Percentiles rank a stretch among this genome's conserved stretches.
phyloP scores from a whole-genome alignment of 768 basidiomycete genomes.

The Rhizopogon vulgaris region DNA sequence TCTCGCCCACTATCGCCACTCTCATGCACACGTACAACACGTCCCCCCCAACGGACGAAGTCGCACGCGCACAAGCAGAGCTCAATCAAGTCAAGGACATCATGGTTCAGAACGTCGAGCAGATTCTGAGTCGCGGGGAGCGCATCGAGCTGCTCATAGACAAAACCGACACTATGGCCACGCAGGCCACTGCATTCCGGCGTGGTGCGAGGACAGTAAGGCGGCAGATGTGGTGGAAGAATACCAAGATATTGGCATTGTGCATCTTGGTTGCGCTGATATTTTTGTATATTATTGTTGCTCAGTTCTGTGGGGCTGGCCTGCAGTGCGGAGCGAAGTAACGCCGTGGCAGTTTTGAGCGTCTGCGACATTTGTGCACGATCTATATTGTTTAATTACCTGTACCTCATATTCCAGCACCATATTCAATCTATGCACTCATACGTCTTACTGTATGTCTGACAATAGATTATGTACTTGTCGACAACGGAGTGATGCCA shows the following conservation, averaged over 20 bases:
- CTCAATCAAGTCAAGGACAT: slow-evolving; percentile 89
- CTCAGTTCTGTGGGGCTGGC: slow-evolving; percentile 85
- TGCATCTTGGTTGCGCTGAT: slow-evolving; percentile 66
- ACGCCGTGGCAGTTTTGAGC: neutral
- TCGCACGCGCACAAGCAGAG: slow-evolving; percentile 85
- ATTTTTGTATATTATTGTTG: slow-evolving; percentile 75
- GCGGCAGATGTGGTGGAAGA: slow-evolving; percentile 89
- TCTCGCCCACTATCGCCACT: slow-evolving; percentile 62
- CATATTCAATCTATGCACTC: slow-evolving; percentile 2
- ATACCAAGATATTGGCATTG: slow-evolving; percentile 61
- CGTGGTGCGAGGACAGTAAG: slow-evolving; percentile 80
- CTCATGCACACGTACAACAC: slow-evolving; percentile 89
- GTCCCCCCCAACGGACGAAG: slow-evolving; percentile 80
- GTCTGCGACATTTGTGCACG: neutral
- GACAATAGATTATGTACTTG: no score
- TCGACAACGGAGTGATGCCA: neutral
- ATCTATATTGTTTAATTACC: neutral
- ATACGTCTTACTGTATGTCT: neutral
- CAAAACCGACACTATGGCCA: slow-evolving; percentile 94
- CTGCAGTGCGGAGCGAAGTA: slow-evolving; percentile 49
- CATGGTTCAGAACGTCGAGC: slow-evolving; percentile 98
- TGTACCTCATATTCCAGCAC: neutral
- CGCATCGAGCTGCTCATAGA: slow-evolving; percentile 93
- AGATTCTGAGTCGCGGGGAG: slow-evolving; percentile 91
- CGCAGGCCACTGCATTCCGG: slow-evolving; percentile 89